Conservation (phyloP, 2,329 filamentous ascomycete genomes). For the Venturia pyrina region DNA sequence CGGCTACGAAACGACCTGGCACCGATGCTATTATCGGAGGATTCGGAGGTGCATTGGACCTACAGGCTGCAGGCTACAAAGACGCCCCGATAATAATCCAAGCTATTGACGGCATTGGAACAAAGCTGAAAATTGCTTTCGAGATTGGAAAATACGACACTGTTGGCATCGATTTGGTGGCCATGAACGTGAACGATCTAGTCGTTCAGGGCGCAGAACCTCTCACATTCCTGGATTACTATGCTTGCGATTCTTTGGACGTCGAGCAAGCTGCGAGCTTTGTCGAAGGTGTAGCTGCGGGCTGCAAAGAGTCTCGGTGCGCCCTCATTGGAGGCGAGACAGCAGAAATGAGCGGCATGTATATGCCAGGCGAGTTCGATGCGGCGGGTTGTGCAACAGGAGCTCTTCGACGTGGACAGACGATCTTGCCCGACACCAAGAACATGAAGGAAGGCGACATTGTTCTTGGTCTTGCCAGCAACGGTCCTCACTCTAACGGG, state of each 20-base stretch:
- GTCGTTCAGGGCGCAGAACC: conserved; percentile 93
- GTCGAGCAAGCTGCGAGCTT: conserved; percentile 72
- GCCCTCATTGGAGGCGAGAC: conserved; percentile 96
- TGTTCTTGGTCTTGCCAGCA: conserved; percentile 74
- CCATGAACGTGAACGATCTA: conserved; percentile 98
- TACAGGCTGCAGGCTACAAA: conserved; percentile 61
- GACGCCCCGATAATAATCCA: conserved; percentile 76
- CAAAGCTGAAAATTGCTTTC: conserved; percentile 94
- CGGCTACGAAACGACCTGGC: conserved; percentile 71
- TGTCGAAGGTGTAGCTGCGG: conserved; percentile 78
- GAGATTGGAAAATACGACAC: conserved; percentile 83
- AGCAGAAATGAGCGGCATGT: conserved; percentile 96
- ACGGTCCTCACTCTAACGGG: conserved; percentile 89
- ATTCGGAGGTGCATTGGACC: conserved; percentile 80
- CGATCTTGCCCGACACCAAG: conserved; percentile 64
- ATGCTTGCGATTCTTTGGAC: conserved; percentile 82
- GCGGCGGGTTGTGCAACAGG: conserved; percentile 85
- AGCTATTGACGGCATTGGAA: conserved; percentile 92
- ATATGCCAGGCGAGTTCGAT: conserved; percentile 81
- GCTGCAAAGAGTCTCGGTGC: conserved; percentile 75
- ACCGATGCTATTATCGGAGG: conserved; percentile 91
- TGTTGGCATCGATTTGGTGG: conserved; percentile 91
- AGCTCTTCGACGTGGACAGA: conserved; percentile 55
- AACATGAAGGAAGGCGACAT: conserved; percentile 76
- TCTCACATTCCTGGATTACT: conserved; percentile 96